A percentile compares a stretch with the other conserved stretches of the same genome.
Conservation (phyloP, 2,329 filamentous ascomycete species). For the Fusarium sp. region DNA sequence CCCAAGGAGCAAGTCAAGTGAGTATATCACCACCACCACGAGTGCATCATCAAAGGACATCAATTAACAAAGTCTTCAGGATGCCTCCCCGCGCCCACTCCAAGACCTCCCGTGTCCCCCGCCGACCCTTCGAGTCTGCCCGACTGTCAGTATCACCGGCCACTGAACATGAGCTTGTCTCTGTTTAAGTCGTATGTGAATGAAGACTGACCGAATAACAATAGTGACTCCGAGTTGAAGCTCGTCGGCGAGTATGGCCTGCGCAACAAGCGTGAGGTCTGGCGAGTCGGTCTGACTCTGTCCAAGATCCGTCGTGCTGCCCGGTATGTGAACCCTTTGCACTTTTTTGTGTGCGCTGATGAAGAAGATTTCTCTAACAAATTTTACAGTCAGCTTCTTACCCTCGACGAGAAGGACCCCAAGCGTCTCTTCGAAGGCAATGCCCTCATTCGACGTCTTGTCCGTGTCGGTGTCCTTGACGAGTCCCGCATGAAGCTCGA, state of each 20-base stretch:
- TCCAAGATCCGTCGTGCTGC: slow-evolving; percentile 99
- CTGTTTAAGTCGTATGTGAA: slow-evolving; percentile 92
- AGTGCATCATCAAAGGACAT: slow-evolving; percentile 21
- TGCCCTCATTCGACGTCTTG: slow-evolving; percentile 99
- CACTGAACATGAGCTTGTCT: slow-evolving; percentile 99
- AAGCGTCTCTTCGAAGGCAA: slow-evolving; percentile 99
- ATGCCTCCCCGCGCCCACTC: slow-evolving; percentile 77
- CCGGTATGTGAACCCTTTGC: slow-evolving; percentile 70
- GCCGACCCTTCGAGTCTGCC: slow-evolving; percentile 99
- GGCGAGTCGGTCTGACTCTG: slow-evolving; percentile 98
- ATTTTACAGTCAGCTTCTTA: slow-evolving; percentile 91
- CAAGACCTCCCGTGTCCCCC: slow-evolving; percentile 99
- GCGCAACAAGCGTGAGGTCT: slow-evolving; percentile 99
- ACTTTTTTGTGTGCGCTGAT: not conserved
- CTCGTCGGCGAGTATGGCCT: slow-evolving; percentile 99
- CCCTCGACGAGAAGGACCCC: slow-evolving; percentile 99
- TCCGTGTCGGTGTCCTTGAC: slow-evolving; percentile 99
- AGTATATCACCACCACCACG: slow-evolving; percentile 41
- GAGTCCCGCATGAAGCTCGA: slow-evolving; percentile 99
- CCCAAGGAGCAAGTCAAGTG: slow-evolving; percentile 56
- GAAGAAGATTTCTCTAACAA: slow-evolving; percentile 40
- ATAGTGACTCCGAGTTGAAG: slow-evolving; percentile 99
- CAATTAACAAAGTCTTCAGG: slow-evolving; percentile 49
- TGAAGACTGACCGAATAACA: slow-evolving; percentile 72
- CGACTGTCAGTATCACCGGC: slow-evolving; percentile 98